Conservation (phyloP, 768 basidiomycete species). For the Amanita phalloides region DNA sequence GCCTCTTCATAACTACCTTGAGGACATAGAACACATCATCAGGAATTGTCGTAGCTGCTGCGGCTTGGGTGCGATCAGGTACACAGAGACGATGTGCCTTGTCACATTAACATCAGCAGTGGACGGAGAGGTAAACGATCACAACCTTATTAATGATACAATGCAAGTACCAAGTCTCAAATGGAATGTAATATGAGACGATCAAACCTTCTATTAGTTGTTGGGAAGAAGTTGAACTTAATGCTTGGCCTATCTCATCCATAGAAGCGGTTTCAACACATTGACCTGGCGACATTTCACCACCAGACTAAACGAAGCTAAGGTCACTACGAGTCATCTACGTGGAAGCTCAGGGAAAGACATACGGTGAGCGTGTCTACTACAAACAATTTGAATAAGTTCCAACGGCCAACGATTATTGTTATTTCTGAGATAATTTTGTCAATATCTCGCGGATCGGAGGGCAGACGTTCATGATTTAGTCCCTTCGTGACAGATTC, state of each 20-base stretch:
- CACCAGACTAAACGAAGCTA: conserved; percentile 6
- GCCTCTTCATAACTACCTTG: conserved; percentile 69
- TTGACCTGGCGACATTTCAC: conserved; percentile 5
- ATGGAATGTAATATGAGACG: conserved; percentile 68
- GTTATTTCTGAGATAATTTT: conserved; percentile 80
- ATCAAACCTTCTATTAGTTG: conserved; percentile 57
- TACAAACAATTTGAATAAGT: conserved; percentile 47
- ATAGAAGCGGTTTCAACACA: background rate
- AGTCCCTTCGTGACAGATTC: conserved; percentile 20
- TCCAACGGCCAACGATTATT: conserved; percentile 89
- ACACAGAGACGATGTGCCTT: conserved; percentile 85
- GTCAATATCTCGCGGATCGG: conserved; percentile 89
- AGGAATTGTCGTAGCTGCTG: conserved; percentile 62
- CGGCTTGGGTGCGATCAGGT: conserved; percentile 54
- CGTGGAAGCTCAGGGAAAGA: background rate
- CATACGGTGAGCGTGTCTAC: background rate
- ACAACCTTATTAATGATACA: conserved; percentile 79
- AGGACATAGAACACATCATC: conserved; percentile 97
- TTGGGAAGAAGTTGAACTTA: conserved; percentile 34
- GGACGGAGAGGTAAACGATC: background rate
- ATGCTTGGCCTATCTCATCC: background rate
- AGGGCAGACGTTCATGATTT: conserved; percentile 37
- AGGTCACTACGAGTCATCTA: background rate
- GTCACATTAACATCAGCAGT: background rate
- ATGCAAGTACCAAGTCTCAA: conserved; percentile 89